These are phyloP conservation scores for Paraglomus brasilianum DNA, from an alignment of 192 early-diverging fungal species.

Conservation along the genomic window DNA sequence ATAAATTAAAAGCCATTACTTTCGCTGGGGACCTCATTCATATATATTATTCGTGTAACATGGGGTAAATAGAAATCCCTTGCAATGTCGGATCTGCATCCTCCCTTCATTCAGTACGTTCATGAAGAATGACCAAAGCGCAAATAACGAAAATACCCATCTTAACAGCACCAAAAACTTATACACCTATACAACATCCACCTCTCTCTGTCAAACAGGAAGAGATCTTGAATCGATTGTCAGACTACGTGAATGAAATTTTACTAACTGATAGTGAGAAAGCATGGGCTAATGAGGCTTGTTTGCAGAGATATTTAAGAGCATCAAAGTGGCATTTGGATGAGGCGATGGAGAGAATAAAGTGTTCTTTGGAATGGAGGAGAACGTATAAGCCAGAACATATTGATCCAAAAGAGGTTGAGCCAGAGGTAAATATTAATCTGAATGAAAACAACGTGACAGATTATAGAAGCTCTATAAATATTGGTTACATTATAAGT, in stretches of 20 bases:
- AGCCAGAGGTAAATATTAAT: slow-evolving; percentile 56
- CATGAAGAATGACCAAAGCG: background rate
- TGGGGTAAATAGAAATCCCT: too few species aligned
- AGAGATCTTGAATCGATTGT: slow-evolving; percentile 6
- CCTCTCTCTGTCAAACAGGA: slow-evolving; percentile 10
- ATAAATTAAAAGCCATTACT: too few species aligned
- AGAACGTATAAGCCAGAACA: slow-evolving; percentile 65
- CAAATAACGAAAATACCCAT: background rate
- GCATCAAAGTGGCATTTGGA: slow-evolving; percentile 70
- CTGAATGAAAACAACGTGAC: background rate
- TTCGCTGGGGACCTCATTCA: too few species aligned
- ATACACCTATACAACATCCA: background rate
- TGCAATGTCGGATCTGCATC: too few species aligned
- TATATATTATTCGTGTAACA: too few species aligned
- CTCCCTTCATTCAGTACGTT: too few species aligned
- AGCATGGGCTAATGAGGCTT: slow-evolving; percentile 44
- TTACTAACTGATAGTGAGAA: slow-evolving; percentile 16
- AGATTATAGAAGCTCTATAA: background rate
- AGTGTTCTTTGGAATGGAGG: slow-evolving; percentile 80
- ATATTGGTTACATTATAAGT: slow-evolving; percentile 8
- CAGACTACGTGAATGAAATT: slow-evolving; percentile 16
- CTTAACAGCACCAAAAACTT: background rate
- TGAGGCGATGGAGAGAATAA: slow-evolving; percentile 64
- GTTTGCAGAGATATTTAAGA: slow-evolving; percentile 68
- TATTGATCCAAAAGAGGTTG: slow-evolving; percentile 71